These are phyloP conservation scores for Aureobasidium sp. DNA, from an alignment of 2,329 filamentous ascomycete genomes.

Conservation along the genomic window DNA sequence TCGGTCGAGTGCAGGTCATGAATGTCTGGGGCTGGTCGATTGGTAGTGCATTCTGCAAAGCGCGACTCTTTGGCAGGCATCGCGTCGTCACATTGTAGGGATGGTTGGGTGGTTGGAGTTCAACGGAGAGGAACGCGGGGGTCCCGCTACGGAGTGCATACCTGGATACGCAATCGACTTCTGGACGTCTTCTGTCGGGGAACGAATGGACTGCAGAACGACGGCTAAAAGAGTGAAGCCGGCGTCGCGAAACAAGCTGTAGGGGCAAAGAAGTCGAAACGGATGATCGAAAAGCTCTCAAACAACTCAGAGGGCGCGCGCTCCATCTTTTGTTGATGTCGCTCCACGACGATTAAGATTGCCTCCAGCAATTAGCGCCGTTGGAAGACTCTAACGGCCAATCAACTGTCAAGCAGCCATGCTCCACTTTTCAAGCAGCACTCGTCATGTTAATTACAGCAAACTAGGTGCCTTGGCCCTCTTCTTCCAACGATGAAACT, in stretches of 20 bases:
- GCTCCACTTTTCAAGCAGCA: constrained; percentile 10
- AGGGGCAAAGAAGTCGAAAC: constrained; percentile 21
- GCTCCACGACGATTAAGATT: constrained; percentile 8
- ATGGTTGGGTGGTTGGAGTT: constrained; percentile 13
- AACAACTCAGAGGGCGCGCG: constrained; percentile 3
- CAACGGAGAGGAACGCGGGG: constrained; percentile 9
- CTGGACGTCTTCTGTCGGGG: background rate
- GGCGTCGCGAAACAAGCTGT: constrained; percentile 32
- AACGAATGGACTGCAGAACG: constrained; percentile 41
- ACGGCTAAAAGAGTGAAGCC: constrained; percentile 62
- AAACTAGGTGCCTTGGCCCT: background rate
- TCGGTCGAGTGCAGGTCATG: background rate
- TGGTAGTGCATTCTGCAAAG: constrained; percentile 14
- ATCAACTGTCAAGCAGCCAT: constrained; percentile 1
- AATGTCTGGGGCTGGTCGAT: background rate
- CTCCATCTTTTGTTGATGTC: constrained; percentile 13
- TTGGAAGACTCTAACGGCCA: background rate
- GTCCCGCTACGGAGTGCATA: constrained; percentile 8
- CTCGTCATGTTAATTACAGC: constrained; percentile 13
- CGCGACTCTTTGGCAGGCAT: constrained; percentile 7
- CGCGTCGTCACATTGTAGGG: constrained; percentile 7
- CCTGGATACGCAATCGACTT: constrained; percentile 6
- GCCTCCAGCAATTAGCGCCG: constrained; percentile 9
- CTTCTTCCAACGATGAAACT: constrained; percentile 7
- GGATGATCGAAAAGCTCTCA: constrained; percentile 6